Evolutionary conservation across 1,139 yeast species (phyloP), one percentile per base, ranked within the genome.

Genomic region (Candida pseudoviswanathii): DNA sequence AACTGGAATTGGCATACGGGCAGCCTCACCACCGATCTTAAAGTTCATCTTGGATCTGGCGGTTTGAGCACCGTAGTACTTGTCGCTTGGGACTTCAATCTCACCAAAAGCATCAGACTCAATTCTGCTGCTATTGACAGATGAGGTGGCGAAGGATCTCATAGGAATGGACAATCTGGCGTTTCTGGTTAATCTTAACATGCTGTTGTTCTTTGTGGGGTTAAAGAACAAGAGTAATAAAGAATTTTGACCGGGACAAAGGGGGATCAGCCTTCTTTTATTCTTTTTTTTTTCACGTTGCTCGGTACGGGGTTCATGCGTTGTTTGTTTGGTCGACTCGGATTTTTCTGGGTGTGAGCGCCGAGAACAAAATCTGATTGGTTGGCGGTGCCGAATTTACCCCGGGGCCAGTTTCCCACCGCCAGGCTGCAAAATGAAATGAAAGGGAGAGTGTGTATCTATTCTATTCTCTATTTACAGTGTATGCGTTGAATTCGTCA

Each of bases 1-100:
- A 52, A 94, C 79, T 33, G 99, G 97, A 59, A 83, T 84, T 46
- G 99, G 99, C 86, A 94, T 86, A 56, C 82, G 81, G 65, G 95
- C 98, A 57, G 92, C 84, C 29, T 80, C 78, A 50, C 97, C 98
- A 58, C 99, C 99, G 64, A 94, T 94, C 70, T 91, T 89, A 78
- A 94, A 94, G 80, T 94, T 94, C 73, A 86, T 88, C 62, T 85
- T 80, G 10, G 98, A 86, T 71, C 96, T 83, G 70, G 95, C 97
- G 53, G 99, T 94, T 75, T 94, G 99, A 41, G 99, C 98, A 54
- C 99, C 98, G 89, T 96, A 92, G 78, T 92, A 92, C 67, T 84
- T 85, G 64, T 87, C 80, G 53, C 81, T 74, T 51, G 91, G 96
- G 47, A 92, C 98, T 65, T 89, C 89, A 63, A 94, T 87, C 65